A percentile compares a stretch with the other conserved stretches of the same genome.
phyloP scores from a whole-genome alignment of 495 filamentous ascomycete species.

The Lasiosphaeria ovina region DNA sequence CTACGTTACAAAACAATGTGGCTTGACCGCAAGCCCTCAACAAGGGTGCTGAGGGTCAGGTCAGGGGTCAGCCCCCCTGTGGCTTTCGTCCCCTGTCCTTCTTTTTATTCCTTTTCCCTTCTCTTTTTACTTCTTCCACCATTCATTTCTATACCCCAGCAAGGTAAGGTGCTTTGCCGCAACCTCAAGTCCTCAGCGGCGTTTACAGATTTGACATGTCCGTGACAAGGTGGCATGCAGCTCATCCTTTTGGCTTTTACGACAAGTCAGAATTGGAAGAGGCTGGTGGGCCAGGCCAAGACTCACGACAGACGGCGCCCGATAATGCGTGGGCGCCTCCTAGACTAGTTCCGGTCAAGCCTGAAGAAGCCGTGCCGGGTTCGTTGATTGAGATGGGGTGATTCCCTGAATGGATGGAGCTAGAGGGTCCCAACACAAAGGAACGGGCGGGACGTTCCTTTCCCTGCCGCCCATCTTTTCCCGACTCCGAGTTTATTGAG shows the following conservation, averaged over 20 bases:
- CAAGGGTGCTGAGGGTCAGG: neutral
- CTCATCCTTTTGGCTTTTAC: neutral
- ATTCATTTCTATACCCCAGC: no score
- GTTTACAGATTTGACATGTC: no score
- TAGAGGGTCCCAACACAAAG: constrained; percentile 15
- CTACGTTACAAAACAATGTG: no score
- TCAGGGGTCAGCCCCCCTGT: neutral
- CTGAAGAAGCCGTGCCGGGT: neutral
- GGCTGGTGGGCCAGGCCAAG: no score
- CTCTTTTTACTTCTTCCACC: no score
- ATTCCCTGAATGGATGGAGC: neutral
- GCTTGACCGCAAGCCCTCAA: no score
- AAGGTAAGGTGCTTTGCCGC: no score
- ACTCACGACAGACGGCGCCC: neutral
- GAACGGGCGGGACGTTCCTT: constrained; percentile 25
- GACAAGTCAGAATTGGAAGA: no score
- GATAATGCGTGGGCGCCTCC: neutral
- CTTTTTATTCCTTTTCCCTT: no score
- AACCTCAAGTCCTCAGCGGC: no score
- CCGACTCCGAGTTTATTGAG: neutral
- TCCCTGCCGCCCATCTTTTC: constrained; percentile 8
- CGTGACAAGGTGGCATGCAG: no score
- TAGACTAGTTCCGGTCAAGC: constrained; percentile 1
- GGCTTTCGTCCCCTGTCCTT: no score
- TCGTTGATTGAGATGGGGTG: neutral